Conservation (phyloP, 2,329 filamentous ascomycete species). For the Fusarium gaditjirri region DNA sequence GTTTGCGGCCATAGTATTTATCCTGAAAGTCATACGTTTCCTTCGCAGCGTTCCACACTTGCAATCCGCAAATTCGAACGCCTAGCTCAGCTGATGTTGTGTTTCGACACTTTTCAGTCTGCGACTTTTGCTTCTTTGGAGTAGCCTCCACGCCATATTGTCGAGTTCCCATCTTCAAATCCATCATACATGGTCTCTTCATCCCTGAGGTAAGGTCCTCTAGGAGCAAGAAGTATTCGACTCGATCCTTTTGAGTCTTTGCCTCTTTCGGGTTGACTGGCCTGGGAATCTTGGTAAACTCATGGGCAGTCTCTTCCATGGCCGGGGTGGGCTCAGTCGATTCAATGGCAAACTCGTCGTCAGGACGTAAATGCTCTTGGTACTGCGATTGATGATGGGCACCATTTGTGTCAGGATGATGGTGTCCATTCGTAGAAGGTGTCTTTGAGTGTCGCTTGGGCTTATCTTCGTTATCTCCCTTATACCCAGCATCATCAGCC, state of each 20-base stretch:
- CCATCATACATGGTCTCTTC: constrained; percentile 95
- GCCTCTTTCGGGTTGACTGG: constrained; percentile 83
- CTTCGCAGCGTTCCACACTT: constrained; percentile 90
- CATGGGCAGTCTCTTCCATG: constrained; percentile 30
- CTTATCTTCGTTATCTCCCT: constrained; percentile 64
- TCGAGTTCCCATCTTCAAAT: constrained; percentile 97
- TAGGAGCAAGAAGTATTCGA: constrained; percentile 91
- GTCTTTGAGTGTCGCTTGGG: constrained; percentile 13
- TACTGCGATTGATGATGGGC: constrained; percentile 5
- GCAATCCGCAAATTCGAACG: constrained; percentile 93
- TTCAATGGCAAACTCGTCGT: constrained; percentile 45
- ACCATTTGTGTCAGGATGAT: constrained; percentile 22
- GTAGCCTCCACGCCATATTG: constrained; percentile 95
- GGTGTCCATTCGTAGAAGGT: constrained; percentile 11
- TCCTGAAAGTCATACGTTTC: constrained; percentile 95
- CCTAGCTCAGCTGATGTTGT: constrained; percentile 93
- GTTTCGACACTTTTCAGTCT: constrained; percentile 89
- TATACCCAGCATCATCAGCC: constrained; percentile 84
- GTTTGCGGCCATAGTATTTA: constrained; percentile 93
- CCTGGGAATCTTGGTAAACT: constrained; percentile 59
- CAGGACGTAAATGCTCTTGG: constrained; percentile 49
- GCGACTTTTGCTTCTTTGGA: constrained; percentile 92
- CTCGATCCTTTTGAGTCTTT: constrained; percentile 72
- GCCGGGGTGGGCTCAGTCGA: constrained; percentile 53
- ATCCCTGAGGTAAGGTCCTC: constrained; percentile 97